A percentile compares a stretch with the other conserved stretches of the same genome.
Evolutionary conservation across 1,139 yeast species (phyloP).

Genomic region (Debaryomyces singareniensis): DNA sequence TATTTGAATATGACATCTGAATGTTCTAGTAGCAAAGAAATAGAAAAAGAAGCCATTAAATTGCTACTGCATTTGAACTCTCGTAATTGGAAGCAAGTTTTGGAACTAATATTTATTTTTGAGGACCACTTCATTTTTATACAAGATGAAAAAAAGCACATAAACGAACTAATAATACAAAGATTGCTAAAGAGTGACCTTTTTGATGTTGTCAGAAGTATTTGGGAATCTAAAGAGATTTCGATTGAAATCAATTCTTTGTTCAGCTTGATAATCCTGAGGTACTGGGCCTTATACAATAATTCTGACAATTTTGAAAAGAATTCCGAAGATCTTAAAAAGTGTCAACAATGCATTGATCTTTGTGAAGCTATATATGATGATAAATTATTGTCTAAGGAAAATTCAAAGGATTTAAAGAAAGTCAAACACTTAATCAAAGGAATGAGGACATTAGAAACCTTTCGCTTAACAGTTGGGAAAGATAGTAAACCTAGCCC

Average conservation of each 20-base stretch:
- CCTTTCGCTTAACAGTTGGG: slow-evolving; percentile 32
- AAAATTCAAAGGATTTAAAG: slow-evolving; percentile 13
- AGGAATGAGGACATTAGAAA: slow-evolving; percentile 22
- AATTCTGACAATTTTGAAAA: slow-evolving; percentile 46
- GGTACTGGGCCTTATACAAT: slow-evolving; percentile 52
- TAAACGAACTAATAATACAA: slow-evolving; percentile 30
- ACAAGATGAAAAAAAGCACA: slow-evolving; percentile 8
- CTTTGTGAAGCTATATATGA: slow-evolving; percentile 21
- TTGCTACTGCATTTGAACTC: slow-evolving; percentile 26
- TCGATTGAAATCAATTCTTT: slow-evolving; percentile 9
- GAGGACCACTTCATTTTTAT: slow-evolving; percentile 17
- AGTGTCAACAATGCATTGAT: slow-evolving; percentile 34
- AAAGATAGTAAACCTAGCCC: slow-evolving; percentile 26
- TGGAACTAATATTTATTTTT: slow-evolving; percentile 19
- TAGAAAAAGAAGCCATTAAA: slow-evolving; percentile 20
- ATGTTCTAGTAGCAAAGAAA: slow-evolving; percentile 11
- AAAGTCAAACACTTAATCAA: slow-evolving; percentile 23
- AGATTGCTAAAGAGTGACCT: slow-evolving; percentile 32
- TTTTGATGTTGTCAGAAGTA: slow-evolving; percentile 23
- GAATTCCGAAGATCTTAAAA: slow-evolving; percentile 37
- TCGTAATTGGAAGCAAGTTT: slow-evolving; percentile 24
- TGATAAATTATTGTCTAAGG: slow-evolving; percentile 7
- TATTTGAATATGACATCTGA: slow-evolving; percentile 26
- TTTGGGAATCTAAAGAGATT: slow-evolving; percentile 14
- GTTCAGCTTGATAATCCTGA: slow-evolving; percentile 19